A percentile compares a stretch with the other conserved stretches of the same genome.
Evolutionary conservation across 2,329 filamentous ascomycete genomes (phyloP).

Genomic region (Penicillium rolfsii): DNA sequence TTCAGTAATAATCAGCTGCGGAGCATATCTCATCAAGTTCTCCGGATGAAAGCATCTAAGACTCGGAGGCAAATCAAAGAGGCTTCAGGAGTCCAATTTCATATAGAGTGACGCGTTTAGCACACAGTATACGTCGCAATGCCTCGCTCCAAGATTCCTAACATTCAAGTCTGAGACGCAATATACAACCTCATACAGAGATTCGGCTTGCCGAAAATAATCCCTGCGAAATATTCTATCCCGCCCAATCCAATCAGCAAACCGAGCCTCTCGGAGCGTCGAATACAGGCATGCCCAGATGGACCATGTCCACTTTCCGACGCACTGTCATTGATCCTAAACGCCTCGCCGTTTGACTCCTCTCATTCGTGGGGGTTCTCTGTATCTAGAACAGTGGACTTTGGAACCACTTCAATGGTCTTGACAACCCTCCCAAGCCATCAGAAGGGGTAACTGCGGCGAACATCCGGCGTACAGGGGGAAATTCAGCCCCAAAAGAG

Average conservation of each 20-base stretch:
- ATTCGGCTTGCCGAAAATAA: neutral
- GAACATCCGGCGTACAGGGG: neutral
- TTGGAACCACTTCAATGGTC: neutral
- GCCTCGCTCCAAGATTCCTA: neutral
- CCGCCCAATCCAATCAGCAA: neutral
- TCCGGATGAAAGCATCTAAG: neutral
- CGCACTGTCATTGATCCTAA: neutral
- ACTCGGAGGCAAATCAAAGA: neutral
- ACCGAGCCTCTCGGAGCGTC: neutral
- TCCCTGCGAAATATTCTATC: neutral
- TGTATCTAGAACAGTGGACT: neutral
- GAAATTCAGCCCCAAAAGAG: neutral
- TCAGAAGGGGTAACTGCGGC: slow-evolving; percentile 9
- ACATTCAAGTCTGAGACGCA: neutral
- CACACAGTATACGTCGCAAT: neutral
- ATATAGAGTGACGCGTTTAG: neutral
- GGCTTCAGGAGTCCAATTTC: neutral
- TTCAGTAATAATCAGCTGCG: neutral
- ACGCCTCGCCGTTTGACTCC: neutral
- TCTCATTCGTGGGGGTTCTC: neutral
- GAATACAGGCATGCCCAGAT: neutral
- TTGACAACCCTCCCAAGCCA: neutral
- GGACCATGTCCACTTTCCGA: neutral
- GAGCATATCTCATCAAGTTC: neutral
- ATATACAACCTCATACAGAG: neutral